These are phyloP conservation scores for Euphorbia celastroides DNA, from an alignment of 441 rosid genomes.

Conservation along the genomic window DNA sequence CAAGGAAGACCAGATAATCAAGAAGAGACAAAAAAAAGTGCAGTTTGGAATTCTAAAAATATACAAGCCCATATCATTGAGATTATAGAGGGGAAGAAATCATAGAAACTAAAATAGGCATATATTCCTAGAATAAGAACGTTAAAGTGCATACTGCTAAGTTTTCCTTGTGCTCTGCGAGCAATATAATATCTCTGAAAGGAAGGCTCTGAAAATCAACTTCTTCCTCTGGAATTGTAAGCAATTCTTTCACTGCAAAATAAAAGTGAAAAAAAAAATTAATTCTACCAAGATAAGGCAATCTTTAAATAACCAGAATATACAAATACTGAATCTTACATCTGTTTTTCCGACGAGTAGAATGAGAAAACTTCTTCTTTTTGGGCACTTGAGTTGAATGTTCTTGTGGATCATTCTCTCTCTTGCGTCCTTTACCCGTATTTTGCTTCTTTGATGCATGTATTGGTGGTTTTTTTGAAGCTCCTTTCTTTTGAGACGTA, in stretches of 20 bases:
- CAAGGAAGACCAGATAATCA: constrained; percentile 12
- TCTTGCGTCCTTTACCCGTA: constrained; percentile 40
- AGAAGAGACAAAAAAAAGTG: constrained; percentile 5
- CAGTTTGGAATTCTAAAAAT: neutral
- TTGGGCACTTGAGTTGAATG: constrained; percentile 33
- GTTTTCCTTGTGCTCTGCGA: constrained; percentile 62
- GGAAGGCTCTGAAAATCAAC: constrained; percentile 48
- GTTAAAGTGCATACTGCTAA: constrained; percentile 37
- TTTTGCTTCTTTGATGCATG: constrained; percentile 26
- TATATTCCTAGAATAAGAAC: neutral
- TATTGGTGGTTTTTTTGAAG: constrained; percentile 39
- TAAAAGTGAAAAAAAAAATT: neutral
- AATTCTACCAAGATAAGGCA: constrained; percentile 1
- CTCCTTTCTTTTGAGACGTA: constrained; percentile 26
- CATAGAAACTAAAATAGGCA: neutral
- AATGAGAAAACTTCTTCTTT: constrained; percentile 72
- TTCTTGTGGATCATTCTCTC: constrained; percentile 29
- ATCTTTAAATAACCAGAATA: neutral
- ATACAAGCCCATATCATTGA: neutral
- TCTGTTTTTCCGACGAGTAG: constrained; percentile 62
- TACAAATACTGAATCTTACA: constrained; percentile 25
- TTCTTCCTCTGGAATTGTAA: constrained; percentile 73
- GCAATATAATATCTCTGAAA: constrained; percentile 63
- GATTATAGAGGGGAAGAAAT: constrained; percentile 5
- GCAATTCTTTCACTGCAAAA: constrained; percentile 64